Percentiles rank a stretch among this genome's conserved stretches.
Conservation (phyloP, 148 eudicot species). For the Rhododendron henanense region DNA sequence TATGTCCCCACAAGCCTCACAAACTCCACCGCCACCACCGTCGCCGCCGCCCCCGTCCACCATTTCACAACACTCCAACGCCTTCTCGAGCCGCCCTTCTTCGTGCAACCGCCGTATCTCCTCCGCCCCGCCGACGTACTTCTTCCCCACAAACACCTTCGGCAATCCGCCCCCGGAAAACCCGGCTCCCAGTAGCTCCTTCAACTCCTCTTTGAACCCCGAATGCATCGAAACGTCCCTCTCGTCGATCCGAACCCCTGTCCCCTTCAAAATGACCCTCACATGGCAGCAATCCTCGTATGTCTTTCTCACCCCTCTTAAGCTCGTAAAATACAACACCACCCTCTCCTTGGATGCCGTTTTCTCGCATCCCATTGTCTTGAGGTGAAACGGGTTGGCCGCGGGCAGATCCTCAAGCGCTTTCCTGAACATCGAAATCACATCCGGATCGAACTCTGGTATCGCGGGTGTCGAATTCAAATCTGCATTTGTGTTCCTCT, state of each 20-base stretch:
- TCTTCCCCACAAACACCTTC: constrained; percentile 61
- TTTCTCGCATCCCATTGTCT: constrained; percentile 20
- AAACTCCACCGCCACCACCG: constrained; percentile 26
- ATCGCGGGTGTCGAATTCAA: constrained; percentile 22
- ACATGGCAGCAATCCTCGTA: constrained; percentile 88
- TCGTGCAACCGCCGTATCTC: constrained; percentile 71
- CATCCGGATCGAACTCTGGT: constrained; percentile 62
- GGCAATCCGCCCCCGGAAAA: constrained; percentile 51
- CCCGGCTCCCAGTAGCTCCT: constrained; percentile 46
- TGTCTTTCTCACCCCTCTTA: constrained; percentile 89
- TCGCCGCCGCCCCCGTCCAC: constrained; percentile 25
- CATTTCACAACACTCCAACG: constrained; percentile 45
- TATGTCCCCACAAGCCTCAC: constrained; percentile 87
- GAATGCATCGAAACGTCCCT: constrained; percentile 94
- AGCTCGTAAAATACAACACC: constrained; percentile 74
- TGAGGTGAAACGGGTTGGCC: constrained; percentile 41
- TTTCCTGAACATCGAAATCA: constrained; percentile 58
- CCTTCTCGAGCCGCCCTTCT: constrained; percentile 64
- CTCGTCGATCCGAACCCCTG: constrained; percentile 68
- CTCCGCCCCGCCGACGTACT: constrained; percentile 69
- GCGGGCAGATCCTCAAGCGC: constrained; percentile 63
- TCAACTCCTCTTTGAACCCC: constrained; percentile 75
- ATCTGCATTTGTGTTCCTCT: constrained; percentile 6
- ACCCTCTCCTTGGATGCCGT: constrained; percentile 32
- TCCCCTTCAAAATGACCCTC: constrained; percentile 56